phyloP scores from a whole-genome alignment of 2,329 filamentous ascomycete genomes.

The Ascochyta koolunga region DNA sequence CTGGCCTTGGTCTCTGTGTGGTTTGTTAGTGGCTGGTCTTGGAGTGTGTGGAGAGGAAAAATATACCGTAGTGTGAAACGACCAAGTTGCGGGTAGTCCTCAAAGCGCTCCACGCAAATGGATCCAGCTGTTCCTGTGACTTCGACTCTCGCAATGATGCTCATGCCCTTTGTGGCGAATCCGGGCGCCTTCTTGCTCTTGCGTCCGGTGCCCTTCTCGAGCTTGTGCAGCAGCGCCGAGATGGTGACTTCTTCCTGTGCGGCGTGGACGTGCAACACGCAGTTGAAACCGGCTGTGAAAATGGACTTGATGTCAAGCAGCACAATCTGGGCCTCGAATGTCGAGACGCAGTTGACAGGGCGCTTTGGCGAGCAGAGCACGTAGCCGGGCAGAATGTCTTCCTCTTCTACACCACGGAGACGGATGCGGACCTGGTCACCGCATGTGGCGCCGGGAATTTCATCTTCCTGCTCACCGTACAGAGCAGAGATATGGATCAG shows the following conservation, averaged over 20 bases:
- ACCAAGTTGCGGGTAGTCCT: conserved; percentile 82
- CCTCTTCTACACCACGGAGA: conserved; percentile 93
- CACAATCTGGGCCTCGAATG: conserved; percentile 95
- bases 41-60: too few species aligned
- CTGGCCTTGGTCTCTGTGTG: conserved; percentile 72
- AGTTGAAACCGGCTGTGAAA: conserved; percentile 93
- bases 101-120: conserved; percentile 92
- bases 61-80: conserved; percentile 38
- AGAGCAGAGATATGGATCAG: conserved; percentile 80
- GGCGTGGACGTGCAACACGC: conserved; percentile 94
- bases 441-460: conserved; percentile 79
- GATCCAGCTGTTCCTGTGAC: conserved; percentile 83
- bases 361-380: conserved; percentile 95
- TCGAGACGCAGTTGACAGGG: conserved; percentile 84
- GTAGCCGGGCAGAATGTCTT: conserved; percentile 93
- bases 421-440: conserved; percentile 95
- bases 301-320: conserved; percentile 95
- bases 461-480: conserved; percentile 96
- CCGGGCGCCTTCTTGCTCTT: conserved; percentile 93
- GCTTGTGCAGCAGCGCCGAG: conserved; percentile 82
- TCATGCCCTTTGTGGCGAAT: conserved; percentile 80
- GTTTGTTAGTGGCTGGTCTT: conserved; percentile 31
- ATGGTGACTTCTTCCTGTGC: conserved; percentile 98
- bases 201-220: conserved; percentile 91
- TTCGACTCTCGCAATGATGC: conserved; percentile 91